Percentiles rank a stretch among this genome's conserved stretches.
phyloP scores from a whole-genome alignment of 352 stramenopile species.

The Pythium dissotocum region DNA sequence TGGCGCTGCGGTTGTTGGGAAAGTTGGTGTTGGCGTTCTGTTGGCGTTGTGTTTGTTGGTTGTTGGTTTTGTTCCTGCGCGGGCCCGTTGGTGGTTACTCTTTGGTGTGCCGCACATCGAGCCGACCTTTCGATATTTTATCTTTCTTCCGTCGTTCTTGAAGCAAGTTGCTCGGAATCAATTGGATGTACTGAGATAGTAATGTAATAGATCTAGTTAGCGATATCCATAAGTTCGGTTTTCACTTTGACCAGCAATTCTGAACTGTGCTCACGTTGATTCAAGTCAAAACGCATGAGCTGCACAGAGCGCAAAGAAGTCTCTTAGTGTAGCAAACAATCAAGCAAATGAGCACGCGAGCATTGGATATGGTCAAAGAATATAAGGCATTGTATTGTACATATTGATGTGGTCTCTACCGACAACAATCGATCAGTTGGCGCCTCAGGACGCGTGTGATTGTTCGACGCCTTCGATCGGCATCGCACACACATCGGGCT shows the following conservation, averaged over 20 bases:
- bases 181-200: neutral
- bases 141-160: constrained; percentile 14
- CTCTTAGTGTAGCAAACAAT: neutral
- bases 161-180: neutral
- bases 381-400: neutral
- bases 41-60: neutral
- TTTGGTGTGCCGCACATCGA: constrained; percentile 21
- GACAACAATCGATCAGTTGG: neutral
- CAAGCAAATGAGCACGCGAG: neutral
- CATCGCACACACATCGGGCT: neutral
- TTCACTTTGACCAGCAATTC: neutral
- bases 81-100: constrained; percentile 5
- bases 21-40: constrained; percentile 4
- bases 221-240: neutral
- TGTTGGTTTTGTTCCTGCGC: no score
- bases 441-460: neutral
- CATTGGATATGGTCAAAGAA: neutral
- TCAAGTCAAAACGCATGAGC: no score
- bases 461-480: constrained; percentile 18
- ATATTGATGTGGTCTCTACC: neutral
- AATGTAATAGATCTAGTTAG: neutral
- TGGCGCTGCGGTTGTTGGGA: neutral
- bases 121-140: constrained; percentile 12
- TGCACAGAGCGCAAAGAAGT: no score
- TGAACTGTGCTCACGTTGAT: no score